phyloP scores from a whole-genome alignment of 2,329 filamentous ascomycete genomes.

The Diaporthe caulivora region DNA sequence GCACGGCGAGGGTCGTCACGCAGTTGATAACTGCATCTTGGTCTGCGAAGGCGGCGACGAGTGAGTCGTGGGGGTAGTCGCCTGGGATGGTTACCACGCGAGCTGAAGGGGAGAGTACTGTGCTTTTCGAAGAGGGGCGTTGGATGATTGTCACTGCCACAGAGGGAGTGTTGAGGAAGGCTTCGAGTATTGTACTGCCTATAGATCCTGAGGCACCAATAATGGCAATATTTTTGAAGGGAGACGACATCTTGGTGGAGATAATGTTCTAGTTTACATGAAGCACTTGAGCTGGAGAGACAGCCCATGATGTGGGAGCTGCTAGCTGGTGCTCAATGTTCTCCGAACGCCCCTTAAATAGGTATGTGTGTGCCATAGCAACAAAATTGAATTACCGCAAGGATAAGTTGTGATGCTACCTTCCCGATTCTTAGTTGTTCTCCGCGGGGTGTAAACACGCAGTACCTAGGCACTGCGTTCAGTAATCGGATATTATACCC shows the following conservation, averaged over 20 bases:
- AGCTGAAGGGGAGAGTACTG: conserved; percentile 40
- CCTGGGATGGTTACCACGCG: conserved; percentile 46
- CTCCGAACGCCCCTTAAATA: background rate
- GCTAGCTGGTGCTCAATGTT: background rate
- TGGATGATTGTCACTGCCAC: conserved; percentile 35
- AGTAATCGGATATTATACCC: background rate
- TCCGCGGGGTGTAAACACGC: background rate
- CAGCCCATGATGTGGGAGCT: background rate
- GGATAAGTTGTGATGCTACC: too few relatives aligned
- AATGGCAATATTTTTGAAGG: conserved; percentile 7
- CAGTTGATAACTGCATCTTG: conserved; percentile 55
- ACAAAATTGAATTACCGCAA: background rate
- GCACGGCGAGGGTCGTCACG: conserved; percentile 50
- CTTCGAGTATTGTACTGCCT: background rate
- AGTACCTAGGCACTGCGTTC: background rate
- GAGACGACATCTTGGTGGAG: background rate
- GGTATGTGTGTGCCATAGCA: too few relatives aligned
- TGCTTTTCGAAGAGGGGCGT: conserved; percentile 45
- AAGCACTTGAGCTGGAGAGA: too few relatives aligned
- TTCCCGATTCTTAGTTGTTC: background rate
- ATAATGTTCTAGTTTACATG: background rate
- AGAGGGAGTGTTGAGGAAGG: background rate
- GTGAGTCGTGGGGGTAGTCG: conserved; percentile 44
- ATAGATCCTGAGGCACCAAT: conserved; percentile 5
- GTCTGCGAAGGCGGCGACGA: conserved; percentile 44